These are phyloP conservation scores for Candida takata DNA, from an alignment of 805 yeast genomes.

Conservation along the genomic window DNA sequence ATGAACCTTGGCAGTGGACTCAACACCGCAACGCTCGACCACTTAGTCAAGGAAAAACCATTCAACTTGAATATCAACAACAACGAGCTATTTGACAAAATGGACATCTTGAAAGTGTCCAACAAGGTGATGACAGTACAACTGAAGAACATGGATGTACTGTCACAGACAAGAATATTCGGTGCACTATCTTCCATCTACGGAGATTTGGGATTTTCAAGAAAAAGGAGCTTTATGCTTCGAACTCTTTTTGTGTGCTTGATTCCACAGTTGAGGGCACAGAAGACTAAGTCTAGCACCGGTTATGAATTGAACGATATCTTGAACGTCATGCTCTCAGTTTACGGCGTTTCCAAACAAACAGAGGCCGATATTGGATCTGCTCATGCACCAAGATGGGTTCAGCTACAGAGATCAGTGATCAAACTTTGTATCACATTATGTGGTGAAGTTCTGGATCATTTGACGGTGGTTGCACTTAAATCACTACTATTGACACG, in stretches of 20 bases:
- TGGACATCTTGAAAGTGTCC: constrained; percentile 44
- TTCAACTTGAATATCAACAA: constrained; percentile 8
- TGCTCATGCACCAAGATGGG: constrained; percentile 41
- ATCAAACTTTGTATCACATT: constrained; percentile 45
- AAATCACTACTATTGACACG: constrained; percentile 50
- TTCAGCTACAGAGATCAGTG: constrained; percentile 47
- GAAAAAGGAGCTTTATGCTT: constrained; percentile 67
- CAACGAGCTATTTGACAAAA: constrained; percentile 23
- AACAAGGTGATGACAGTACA: constrained; percentile 39
- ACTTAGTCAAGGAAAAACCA: constrained; percentile 36
- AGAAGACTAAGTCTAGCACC: background rate
- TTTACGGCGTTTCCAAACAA: constrained; percentile 46
- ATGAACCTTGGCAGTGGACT: constrained; percentile 44
- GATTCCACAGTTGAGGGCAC: constrained; percentile 30
- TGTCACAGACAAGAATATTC: constrained; percentile 56
- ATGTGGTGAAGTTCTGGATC: constrained; percentile 45
- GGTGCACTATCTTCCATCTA: constrained; percentile 61
- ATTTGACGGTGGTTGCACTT: constrained; percentile 35
- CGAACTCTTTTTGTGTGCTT: constrained; percentile 54
- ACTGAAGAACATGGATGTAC: constrained; percentile 36
- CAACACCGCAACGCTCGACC: constrained; percentile 33
- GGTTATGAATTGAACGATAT: constrained; percentile 33
- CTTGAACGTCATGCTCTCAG: constrained; percentile 40
- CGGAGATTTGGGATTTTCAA: constrained; percentile 46
- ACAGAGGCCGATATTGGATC: constrained; percentile 25